Conservation (phyloP, 306 rosid species). For the Malus domestica region ASM211411v1 NC_041796.1:13294501-13295000, state of each 20-base stretch:
- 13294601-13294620: conserved; percentile 56
- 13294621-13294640: conserved; percentile 59
- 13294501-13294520: conserved; percentile 44
- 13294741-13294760: conserved; percentile 40
- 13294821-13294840: not conserved
- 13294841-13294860: not conserved
- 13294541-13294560: conserved; percentile 43
- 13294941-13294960: not conserved
- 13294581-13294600: conserved; percentile 38
- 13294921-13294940: too few relatives aligned
- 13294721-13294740: conserved; percentile 56
- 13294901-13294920: not conserved
- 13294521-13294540: conserved; percentile 33
- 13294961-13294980: too few relatives aligned
- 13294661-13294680: conserved; percentile 73
- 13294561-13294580: conserved; percentile 42
- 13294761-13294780: conserved; percentile 7
- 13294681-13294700: conserved; percentile 46
- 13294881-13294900: not conserved
- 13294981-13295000: too few relatives aligned
- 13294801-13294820: not conserved
- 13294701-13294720: conserved; percentile 57
- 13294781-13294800: not conserved
- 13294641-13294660: conserved; percentile 74
- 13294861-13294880: not conserved